These are phyloP conservation scores for Xerocomus minutiporus DNA, from an alignment of 1,284 basidiomycete genomes.

Conservation along the genomic window DNA sequence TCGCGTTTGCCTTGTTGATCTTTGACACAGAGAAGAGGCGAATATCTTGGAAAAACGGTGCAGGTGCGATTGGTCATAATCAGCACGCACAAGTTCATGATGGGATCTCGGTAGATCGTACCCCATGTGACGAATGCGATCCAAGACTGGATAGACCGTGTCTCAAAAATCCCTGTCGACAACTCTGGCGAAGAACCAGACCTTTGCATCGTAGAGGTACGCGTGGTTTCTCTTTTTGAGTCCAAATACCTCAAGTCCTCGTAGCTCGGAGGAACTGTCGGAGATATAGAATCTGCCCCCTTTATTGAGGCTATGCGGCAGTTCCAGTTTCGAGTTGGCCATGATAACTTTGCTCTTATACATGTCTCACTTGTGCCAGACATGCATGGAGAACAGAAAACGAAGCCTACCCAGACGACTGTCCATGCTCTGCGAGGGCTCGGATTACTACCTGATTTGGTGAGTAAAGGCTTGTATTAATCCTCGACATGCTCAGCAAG, in stretches of 20 bases:
- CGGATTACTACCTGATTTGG: slow-evolving; percentile 90
- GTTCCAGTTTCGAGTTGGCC: slow-evolving; percentile 98
- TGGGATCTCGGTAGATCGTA: slow-evolving; percentile 65
- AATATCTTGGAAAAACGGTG: slow-evolving; percentile 97
- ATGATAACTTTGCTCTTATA: slow-evolving; percentile 95
- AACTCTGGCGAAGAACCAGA: slow-evolving; percentile 92
- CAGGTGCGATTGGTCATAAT: slow-evolving; percentile 45
- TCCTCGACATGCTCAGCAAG: not conserved
- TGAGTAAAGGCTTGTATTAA: slow-evolving; percentile 37
- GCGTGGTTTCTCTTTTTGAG: slow-evolving; percentile 10
- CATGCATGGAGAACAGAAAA: slow-evolving; percentile 98
- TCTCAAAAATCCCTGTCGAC: slow-evolving; percentile 91
- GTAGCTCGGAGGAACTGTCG: slow-evolving; percentile 92
- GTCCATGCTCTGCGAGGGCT: slow-evolving; percentile 92
- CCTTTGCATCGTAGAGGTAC: slow-evolving; percentile 93
- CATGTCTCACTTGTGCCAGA: slow-evolving; percentile 98
- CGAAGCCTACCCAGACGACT: slow-evolving; percentile 97
- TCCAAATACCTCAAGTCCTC: slow-evolving; percentile 5
- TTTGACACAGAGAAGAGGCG: slow-evolving; percentile 73
- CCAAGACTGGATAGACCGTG: slow-evolving; percentile 98
- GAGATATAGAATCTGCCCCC: slow-evolving; percentile 94
- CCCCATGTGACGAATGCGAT: slow-evolving; percentile 97
- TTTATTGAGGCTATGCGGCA: slow-evolving; percentile 99
- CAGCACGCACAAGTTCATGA: slow-evolving; percentile 1
- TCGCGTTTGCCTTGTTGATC: slow-evolving; percentile 18